Percentiles rank a stretch among this genome's conserved stretches.
Evolutionary conservation across 805 yeast genomes (phyloP).

Genomic region (Kluyveromyces aestuarii): DNA sequence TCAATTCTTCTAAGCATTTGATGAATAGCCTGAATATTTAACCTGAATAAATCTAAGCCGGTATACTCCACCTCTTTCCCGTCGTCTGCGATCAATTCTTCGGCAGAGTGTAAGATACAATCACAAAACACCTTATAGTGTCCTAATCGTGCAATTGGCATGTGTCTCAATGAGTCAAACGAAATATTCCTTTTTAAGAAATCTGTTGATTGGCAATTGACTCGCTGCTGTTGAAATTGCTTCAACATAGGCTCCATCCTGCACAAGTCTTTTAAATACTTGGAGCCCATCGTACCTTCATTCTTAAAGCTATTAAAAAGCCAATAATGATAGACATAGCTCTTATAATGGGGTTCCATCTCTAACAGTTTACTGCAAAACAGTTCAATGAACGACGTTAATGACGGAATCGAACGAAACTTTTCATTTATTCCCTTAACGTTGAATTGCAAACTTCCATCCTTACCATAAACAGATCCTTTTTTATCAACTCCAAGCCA

Average conservation of each 20-base stretch:
- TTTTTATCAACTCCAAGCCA: background rate
- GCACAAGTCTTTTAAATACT: background rate
- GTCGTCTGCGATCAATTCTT: background rate
- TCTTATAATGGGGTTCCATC: constrained; percentile 1
- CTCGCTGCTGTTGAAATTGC: constrained; percentile 3
- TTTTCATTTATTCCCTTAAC: background rate
- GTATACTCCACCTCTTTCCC: background rate
- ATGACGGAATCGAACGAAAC: constrained; percentile 1
- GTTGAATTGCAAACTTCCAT: background rate
- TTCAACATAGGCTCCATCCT: constrained; percentile 3
- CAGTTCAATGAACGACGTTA: background rate
- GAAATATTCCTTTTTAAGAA: constrained; percentile 2
- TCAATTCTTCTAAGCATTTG: background rate
- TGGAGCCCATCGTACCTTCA: background rate
- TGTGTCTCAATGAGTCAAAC: constrained; percentile 2
- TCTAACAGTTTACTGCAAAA: background rate
- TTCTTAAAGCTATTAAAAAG: constrained; percentile 1
- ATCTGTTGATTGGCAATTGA: constrained; percentile 2
- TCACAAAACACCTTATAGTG: constrained; percentile 2
- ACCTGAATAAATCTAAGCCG: background rate
- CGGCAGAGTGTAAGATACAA: background rate
- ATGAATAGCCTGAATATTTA: background rate
- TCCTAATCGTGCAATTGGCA: constrained; percentile 1
- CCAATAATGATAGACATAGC: constrained; percentile 1
- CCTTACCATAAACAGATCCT: background rate